Percentiles rank a stretch among this genome's conserved stretches.
Evolutionary conservation across 2,329 filamentous ascomycete species (phyloP).

Genomic region (Myriangium duriaei): DNA sequence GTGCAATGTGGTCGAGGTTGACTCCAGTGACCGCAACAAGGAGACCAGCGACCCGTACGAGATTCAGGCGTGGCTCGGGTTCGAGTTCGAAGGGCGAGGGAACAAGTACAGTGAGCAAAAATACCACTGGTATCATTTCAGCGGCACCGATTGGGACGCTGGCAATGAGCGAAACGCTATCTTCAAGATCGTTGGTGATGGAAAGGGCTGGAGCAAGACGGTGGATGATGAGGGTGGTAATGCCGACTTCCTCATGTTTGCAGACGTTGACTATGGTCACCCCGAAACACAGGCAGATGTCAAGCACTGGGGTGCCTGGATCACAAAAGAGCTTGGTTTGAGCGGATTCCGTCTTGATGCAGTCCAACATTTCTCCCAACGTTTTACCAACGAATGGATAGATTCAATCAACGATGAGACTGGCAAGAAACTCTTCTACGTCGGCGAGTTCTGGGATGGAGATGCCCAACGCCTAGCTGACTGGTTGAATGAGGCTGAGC

Average conservation of each 20-base stretch:
- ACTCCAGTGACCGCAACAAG: constrained; percentile 41
- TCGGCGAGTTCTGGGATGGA: constrained; percentile 56
- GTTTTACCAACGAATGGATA: constrained; percentile 51
- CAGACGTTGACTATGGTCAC: constrained; percentile 51
- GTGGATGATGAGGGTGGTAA: constrained; percentile 53
- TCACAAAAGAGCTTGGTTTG: constrained; percentile 45
- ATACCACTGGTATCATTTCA: constrained; percentile 55
- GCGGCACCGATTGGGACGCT: constrained; percentile 50
- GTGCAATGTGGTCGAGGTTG: constrained; percentile 49
- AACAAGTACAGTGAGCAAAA: constrained; percentile 47
- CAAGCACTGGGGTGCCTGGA: constrained; percentile 53
- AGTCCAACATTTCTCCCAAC: constrained; percentile 54
- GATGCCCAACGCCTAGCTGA: constrained; percentile 41
- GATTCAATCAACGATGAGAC: constrained; percentile 35
- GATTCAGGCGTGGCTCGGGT: constrained; percentile 55
- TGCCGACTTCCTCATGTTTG: constrained; percentile 55
- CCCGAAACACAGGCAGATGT: constrained; percentile 51
- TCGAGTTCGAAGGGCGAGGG: constrained; percentile 47
- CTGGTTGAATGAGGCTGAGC: constrained; percentile 38
- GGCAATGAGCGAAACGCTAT: constrained; percentile 43
- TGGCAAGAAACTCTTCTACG: constrained; percentile 44
- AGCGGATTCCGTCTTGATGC: constrained; percentile 56
- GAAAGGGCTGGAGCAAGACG: constrained; percentile 47
- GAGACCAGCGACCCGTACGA: constrained; percentile 41
- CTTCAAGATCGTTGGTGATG: constrained; percentile 49